phyloP scores from a whole-genome alignment of 2,329 filamentous ascomycete genomes.

The Graphilbum sp. region DNA sequence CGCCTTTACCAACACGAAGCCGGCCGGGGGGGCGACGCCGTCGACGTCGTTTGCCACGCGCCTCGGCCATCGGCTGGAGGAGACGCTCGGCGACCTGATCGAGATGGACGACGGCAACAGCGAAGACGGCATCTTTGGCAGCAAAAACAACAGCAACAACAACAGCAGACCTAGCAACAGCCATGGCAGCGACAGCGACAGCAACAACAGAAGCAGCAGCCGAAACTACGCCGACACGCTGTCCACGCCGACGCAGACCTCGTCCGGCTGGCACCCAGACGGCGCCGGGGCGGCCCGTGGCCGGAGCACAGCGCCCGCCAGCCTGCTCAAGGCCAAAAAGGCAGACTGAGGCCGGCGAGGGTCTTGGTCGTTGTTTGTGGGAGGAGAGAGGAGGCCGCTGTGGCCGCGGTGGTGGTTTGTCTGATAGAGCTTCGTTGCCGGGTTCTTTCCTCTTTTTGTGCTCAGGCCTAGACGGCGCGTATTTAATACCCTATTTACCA shows the following conservation, averaged over 20 bases:
- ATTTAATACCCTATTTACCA: constrained; percentile 8
- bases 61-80: constrained; percentile 11
- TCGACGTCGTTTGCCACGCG: constrained; percentile 7
- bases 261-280: constrained; percentile 20
- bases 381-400: no score
- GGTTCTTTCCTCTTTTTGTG: constrained; percentile 1
- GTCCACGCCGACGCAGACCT: constrained; percentile 12
- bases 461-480: constrained; percentile 9
- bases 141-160: no score
- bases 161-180: no score
- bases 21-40: constrained; percentile 3
- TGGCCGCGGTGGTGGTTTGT: neutral
- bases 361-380: no score
- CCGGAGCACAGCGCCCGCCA: constrained; percentile 13
- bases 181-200: constrained; percentile 41
- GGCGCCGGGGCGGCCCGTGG: constrained; percentile 20
- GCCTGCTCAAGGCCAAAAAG: constrained; percentile 25
- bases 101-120: constrained; percentile 49
- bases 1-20: constrained; percentile 47
- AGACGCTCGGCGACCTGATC: constrained; percentile 47
- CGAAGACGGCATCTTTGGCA: constrained; percentile 37
- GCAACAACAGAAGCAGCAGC: constrained; percentile 30
- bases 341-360: constrained; percentile 18
- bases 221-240: neutral
- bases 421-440: neutral